Base-by-base conservation (phyloP, 192 early-diverging fungal genomes). In the Coemansia sp. region DNA sequence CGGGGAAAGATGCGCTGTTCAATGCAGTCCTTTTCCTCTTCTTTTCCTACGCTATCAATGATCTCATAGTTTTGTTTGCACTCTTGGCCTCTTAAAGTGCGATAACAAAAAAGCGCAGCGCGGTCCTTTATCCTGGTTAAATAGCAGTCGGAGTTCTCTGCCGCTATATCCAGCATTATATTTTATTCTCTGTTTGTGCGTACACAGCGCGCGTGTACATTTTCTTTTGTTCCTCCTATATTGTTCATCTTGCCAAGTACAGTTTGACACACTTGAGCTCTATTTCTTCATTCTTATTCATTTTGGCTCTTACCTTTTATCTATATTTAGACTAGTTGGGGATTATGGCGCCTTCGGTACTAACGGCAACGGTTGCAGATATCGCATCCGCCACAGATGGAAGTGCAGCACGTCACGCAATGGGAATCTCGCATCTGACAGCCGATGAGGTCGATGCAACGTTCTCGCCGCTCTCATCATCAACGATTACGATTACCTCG, bases 391-490 rank as follows among this genome's bases (percentile, higher is more conserved):
- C 65, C 53, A 21, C 39, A 22, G 29, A n/a, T 22, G 12, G 27
- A 23, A 41, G 52, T 14, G 57, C 24, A 24, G 51, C 50, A 7
- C 51, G 52, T 51, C 62, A 63, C 22, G 52, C 49, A 6, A 32
- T 59, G n/a, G 56, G 55, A 2, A 47, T 58, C 15, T 37, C 58
- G 15, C 65, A 67, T 29, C 54, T 67, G 10, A 50, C 48, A 0
- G 62, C 66, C 6, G 70, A 66, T 8, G 70, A 78, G 10, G 49
- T 68, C n/a, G 65, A 72, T 35, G 51, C 69, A 9, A 43, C 71
- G 24, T 67, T 78, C 25, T 79, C 77, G 48, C 77, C 77, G 57
- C 72, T 79, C 5, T 79, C 77, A 41, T 79, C 77, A 1, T 79
- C 77, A 1, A 70, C 72, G 23, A 73, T 79, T n/a, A 79, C 77